Evolutionary conservation across 2,329 filamentous ascomycete species (phyloP).

Genomic region (Xylariaceae sp.): DNA sequence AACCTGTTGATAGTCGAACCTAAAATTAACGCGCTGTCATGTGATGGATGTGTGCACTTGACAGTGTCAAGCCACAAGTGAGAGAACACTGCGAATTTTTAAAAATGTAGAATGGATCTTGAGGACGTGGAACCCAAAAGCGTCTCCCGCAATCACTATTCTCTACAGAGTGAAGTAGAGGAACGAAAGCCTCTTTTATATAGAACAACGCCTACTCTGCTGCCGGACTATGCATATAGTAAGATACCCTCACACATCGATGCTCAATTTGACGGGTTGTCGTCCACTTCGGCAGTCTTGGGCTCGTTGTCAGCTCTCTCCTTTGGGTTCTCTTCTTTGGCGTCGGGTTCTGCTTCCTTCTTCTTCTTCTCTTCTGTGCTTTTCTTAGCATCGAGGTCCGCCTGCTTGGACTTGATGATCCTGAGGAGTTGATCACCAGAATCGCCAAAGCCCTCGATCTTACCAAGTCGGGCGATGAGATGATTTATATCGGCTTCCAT

Average conservation of each 20-base stretch:
- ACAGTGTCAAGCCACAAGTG: no score
- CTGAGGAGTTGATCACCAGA: slow-evolving; percentile 67
- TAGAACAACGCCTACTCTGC: slow-evolving; percentile 21
- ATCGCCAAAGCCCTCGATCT: slow-evolving; percentile 76
- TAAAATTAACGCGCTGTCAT: no score
- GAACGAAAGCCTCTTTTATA: slow-evolving; percentile 8
- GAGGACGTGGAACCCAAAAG: no score
- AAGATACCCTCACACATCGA: slow-evolving; percentile 1
- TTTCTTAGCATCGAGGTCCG: slow-evolving; percentile 20
- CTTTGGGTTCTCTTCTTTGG: slow-evolving; percentile 2
- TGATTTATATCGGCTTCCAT: slow-evolving; percentile 75
- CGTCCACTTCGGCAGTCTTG: slow-evolving; percentile 10
- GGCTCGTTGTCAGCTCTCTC: neutral
- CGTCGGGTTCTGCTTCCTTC: neutral
- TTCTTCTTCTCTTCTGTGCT: slow-evolving; percentile 9
- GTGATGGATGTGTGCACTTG: no score
- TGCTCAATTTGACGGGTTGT: slow-evolving; percentile 16
- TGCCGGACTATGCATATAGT: slow-evolving; percentile 14
- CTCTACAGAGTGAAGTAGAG: no score
- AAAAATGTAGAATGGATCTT: no score
- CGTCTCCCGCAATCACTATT: no score
- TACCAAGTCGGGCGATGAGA: slow-evolving; percentile 67
- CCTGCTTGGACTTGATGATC: slow-evolving; percentile 60
- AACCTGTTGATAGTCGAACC: no score
- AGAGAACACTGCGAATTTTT: no score